Evolutionary conservation across 768 basidiomycete genomes (phyloP), one percentile per base, ranked within the genome.

Genomic region (Ramaria sp.): DNA sequence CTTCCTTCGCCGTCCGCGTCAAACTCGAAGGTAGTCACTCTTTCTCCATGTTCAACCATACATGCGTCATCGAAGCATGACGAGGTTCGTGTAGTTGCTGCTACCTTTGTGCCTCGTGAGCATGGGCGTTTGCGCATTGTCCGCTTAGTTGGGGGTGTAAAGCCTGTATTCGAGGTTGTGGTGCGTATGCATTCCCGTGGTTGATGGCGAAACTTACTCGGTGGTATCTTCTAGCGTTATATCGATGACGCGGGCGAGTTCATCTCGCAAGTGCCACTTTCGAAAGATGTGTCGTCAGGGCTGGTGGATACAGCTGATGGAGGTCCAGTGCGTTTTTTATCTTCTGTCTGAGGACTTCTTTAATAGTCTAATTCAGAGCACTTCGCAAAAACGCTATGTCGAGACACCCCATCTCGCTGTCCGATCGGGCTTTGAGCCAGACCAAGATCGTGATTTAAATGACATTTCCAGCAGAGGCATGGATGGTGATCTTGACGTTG

Each of bases 401-500:
- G 89, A 91, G 66, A 67, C 77, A 7, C 71, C 83, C 9, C 71
- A 75, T 7, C 62, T 86, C n/a, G 76, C 80, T 9, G 75, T 90
- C 50, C 77, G 77, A 46, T 82, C 83, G n/a, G 89, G 87, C 7
- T 67, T 74, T 27, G 81, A 83, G 58, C 69, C 83, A 7, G 82
- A 80, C n/a, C 78, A 83, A 55, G 80, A 82, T 57, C 69, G 70
- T 7, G 68, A 71, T n/a, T 62, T 72, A 54, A 76, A 83, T 61
- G 82, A 81, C 56, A 69, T 75, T 4, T 71, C 72, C 15, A 65
- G 70, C 33, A 73, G 70, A 33, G 74, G 80, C 59, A 66, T 81
- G 3, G 86, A 89, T 24, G 88, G 89, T 30, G 71, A 81, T 37
- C 76, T 92, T 10, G 88, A 91, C 61, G 83, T 85, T 10, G 82